Base-by-base conservation (phyloP, 169 alveolate species). In the Cryptosporidium sp. region DNA sequence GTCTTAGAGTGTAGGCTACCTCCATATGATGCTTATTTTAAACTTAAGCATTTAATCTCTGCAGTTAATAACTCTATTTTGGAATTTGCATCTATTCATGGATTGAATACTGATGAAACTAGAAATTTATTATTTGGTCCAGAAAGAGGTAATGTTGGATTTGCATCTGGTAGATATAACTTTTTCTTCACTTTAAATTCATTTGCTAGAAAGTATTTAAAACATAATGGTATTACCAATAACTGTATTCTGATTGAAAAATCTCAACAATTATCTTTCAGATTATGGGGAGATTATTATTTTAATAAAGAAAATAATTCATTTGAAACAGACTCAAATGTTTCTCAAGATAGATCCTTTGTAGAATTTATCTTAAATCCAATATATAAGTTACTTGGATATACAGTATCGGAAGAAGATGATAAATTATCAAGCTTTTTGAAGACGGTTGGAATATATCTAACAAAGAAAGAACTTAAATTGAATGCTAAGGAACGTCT, bases 21-120 rank as follows among this genome's bases (percentile, higher is more conserved):
- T 29, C 99, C 99, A n/a, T 93, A 95, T 60, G 99, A 99, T 93
- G 99, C 99, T n/a, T 98, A 98, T 92, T 96, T 95, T 75, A 99
- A 99, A 91, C 94, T 97, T 51, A 95, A 96, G 84, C 94, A 67
- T 84, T 69, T 52, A 62, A 87, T 85, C 31, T 44, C 69, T 12
- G 37, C 44, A 35, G 35, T 65, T 8, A 80, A 80, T 42, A 35
- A 61, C 18, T 39, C 75, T n/a, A 37, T 80, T 21, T 18, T 26
- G 51, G 73, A 60, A 12, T 80, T 10, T 65, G 23, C 56, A 9
- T 44, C 37, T 18, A 56, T n/a, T 31, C 67, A 70, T 84, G 42
- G 69, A 44, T 39, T 29, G 16, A 61, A 39, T 33, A 21, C 21
- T 3, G 80, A 52, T 10, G 42, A 62, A 1, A 10, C 39, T 37